Evolutionary conservation across 768 basidiomycete genomes (phyloP).

Genomic region (Sutorius australiensis): DNA sequence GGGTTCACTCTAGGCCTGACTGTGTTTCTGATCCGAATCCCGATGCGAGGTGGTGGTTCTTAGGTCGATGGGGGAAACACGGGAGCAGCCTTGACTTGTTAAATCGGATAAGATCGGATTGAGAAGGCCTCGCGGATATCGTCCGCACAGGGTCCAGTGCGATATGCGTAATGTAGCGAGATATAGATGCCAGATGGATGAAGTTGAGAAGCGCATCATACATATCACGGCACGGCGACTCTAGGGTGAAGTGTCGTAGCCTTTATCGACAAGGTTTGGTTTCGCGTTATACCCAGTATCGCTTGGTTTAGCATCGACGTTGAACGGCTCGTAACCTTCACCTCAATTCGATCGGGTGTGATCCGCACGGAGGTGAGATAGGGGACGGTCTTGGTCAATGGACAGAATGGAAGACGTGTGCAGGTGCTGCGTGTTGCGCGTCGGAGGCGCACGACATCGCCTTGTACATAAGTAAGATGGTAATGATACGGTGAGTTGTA

Average conservation of each 20-base stretch:
- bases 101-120: not conserved
- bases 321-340: not conserved
- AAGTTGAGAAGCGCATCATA: not conserved
- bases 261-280: slow-evolving; percentile 15
- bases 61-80: not conserved
- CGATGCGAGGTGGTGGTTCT: not conserved
- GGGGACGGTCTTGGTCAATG: not conserved
- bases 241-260: slow-evolving; percentile 6
- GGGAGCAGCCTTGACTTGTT: slow-evolving; percentile 1
- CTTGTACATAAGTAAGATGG: slow-evolving; percentile 4
- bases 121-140: slow-evolving; percentile 18
- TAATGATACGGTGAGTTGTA: not conserved
- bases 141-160: slow-evolving; percentile 20
- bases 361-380: slow-evolving; percentile 21
- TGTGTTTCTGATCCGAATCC: slow-evolving; percentile 11
- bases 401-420: slow-evolving; percentile 21
- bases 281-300: slow-evolving; percentile 10
- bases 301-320: not conserved
- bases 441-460: slow-evolving; percentile 8
- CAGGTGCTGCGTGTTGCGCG: slow-evolving; percentile 8
- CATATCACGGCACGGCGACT: slow-evolving; percentile 5
- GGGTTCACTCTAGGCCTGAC: not conserved
- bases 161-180: slow-evolving; percentile 13
- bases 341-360: slow-evolving; percentile 10
- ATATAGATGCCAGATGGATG: slow-evolving; percentile 11